phyloP scores from a whole-genome alignment of 306 rosid genomes.

The Quercus ilex region DNA sequence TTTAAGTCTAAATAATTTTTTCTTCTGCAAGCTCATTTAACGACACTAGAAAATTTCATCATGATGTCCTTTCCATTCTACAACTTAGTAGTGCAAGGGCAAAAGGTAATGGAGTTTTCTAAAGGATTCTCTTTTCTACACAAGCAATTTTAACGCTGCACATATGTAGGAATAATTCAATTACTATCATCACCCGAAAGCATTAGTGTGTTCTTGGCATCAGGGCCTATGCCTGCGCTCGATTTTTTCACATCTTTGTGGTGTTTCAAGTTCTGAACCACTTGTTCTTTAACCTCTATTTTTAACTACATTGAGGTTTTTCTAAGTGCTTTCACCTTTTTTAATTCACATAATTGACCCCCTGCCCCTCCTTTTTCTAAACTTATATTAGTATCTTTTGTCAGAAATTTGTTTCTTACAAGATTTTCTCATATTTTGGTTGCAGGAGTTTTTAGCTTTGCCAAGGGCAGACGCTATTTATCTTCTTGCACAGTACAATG shows the following conservation, averaged over 20 bases:
- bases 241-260: neutral
- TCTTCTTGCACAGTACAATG: constrained; percentile 90
- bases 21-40: neutral
- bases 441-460: constrained; percentile 94
- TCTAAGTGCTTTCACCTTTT: neutral
- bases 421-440: neutral
- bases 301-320: neutral
- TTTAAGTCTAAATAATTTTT: neutral
- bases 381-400: neutral
- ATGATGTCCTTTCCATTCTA: neutral
- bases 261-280: neutral
- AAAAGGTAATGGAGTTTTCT: no score
- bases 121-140: neutral
- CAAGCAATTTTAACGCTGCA: neutral
- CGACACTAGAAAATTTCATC: neutral
- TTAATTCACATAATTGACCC: neutral
- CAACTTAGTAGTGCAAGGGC: no score
- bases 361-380: no score
- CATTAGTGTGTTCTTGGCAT: neutral
- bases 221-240: neutral
- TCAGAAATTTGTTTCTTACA: neutral
- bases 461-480: constrained; percentile 99
- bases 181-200: neutral
- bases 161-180: neutral
- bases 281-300: neutral